These are phyloP conservation scores for Rutstroemia sp. DNA, from an alignment of 2,329 filamentous ascomycete genomes.

Conservation along the genomic window DNA sequence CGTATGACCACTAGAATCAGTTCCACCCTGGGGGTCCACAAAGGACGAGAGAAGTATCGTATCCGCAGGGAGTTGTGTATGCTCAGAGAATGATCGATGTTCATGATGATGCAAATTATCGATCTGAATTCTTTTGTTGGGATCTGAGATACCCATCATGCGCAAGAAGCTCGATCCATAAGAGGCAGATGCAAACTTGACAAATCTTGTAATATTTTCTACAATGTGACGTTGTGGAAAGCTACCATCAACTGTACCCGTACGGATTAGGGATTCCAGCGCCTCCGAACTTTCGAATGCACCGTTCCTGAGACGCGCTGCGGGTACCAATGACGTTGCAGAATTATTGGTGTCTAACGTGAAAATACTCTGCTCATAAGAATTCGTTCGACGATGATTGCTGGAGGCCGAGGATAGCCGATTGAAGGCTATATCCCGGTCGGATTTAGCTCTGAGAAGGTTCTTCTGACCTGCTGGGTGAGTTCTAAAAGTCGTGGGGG, in stretches of 20 bases:
- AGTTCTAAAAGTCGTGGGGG: slow-evolving; percentile 33
- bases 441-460: slow-evolving; percentile 30
- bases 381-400: slow-evolving; percentile 28
- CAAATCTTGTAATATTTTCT: slow-evolving; percentile 56
- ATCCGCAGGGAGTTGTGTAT: slow-evolving; percentile 49
- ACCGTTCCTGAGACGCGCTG: slow-evolving; percentile 27
- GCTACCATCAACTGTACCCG: slow-evolving; percentile 48
- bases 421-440: slow-evolving; percentile 28
- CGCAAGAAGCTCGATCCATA: slow-evolving; percentile 59
- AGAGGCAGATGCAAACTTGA: slow-evolving; percentile 59
- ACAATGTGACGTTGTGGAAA: slow-evolving; percentile 54
- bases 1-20: slow-evolving; percentile 42
- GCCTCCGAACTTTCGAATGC: slow-evolving; percentile 23
- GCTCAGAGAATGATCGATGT: slow-evolving; percentile 55
- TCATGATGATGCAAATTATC: slow-evolving; percentile 42
- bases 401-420: slow-evolving; percentile 16
- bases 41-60: slow-evolving; percentile 52
- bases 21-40: slow-evolving; percentile 46
- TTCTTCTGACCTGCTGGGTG: slow-evolving; percentile 27
- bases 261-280: slow-evolving; percentile 28
- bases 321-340: slow-evolving; percentile 24
- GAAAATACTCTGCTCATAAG: slow-evolving; percentile 45
- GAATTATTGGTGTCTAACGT: slow-evolving; percentile 46
- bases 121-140: slow-evolving; percentile 32
- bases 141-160: slow-evolving; percentile 53